Conservation (phyloP, 2,329 filamentous ascomycete species). For the Arthrobotrys pseudoclavata region DNA sequence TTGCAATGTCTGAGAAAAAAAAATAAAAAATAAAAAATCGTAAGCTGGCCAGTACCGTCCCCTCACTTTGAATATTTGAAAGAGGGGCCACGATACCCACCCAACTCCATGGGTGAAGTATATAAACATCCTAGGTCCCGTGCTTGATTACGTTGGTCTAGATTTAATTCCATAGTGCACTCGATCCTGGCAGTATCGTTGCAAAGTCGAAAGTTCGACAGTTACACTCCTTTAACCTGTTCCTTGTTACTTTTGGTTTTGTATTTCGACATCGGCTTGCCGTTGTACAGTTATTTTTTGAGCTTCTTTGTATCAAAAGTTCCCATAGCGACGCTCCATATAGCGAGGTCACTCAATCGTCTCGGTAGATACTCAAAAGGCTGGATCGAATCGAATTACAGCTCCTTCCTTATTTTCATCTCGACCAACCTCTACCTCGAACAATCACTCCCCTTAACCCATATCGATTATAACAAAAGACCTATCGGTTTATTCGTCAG, state of each 20-base stretch:
- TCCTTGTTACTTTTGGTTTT: neutral
- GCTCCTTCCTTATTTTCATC: neutral
- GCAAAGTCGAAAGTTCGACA: slow-evolving; percentile 49
- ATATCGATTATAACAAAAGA: neutral
- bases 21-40: slow-evolving; percentile 52
- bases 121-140: slow-evolving; percentile 40
- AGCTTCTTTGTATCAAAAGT: slow-evolving; percentile 8
- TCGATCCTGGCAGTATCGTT: slow-evolving; percentile 43
- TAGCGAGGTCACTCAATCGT: slow-evolving; percentile 32
- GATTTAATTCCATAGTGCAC: slow-evolving; percentile 10
- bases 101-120: slow-evolving; percentile 49
- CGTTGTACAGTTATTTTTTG: neutral
- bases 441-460: neutral
- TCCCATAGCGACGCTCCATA: slow-evolving; percentile 44
- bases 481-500: neutral
- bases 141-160: slow-evolving; percentile 48
- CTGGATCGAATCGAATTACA: slow-evolving; percentile 1
- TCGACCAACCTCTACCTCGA: neutral
- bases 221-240: slow-evolving; percentile 48
- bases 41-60: slow-evolving; percentile 33
- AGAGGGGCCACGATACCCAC: slow-evolving; percentile 6
- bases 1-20: slow-evolving; percentile 42
- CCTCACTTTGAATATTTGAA: slow-evolving; percentile 7
- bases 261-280: slow-evolving; percentile 5
- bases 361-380: neutral